These are phyloP conservation scores for Pogostemon cablin DNA, from an alignment of 257 asterid genomes.

Conservation along the genomic window DNA sequence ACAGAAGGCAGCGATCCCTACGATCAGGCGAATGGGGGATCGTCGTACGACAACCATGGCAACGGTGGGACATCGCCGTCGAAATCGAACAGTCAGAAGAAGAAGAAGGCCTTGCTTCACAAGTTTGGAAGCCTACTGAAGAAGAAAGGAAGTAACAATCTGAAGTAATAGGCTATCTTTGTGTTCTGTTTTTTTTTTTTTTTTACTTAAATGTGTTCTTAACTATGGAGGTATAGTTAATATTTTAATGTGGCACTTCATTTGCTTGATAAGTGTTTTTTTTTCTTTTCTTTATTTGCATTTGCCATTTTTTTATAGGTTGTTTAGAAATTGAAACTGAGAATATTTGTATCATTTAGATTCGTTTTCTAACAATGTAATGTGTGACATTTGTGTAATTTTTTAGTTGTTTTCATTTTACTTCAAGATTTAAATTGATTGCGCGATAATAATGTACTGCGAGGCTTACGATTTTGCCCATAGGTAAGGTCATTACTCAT, in stretches of 20 bases:
- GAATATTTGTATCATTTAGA: slow-evolving; percentile 40
- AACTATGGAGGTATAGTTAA: slow-evolving; percentile 41
- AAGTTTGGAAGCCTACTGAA: slow-evolving; percentile 76
- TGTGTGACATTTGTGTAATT: slow-evolving; percentile 26
- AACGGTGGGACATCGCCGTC: slow-evolving; percentile 46
- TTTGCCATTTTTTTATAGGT: slow-evolving; percentile 25
- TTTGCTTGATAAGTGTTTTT: slow-evolving; percentile 36
- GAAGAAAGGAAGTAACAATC: slow-evolving; percentile 64
- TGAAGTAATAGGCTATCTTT: slow-evolving; percentile 40
- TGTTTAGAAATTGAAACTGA: slow-evolving; percentile 16
- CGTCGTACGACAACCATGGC: slow-evolving; percentile 48
- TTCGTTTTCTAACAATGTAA: slow-evolving; percentile 27
- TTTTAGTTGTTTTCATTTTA: neutral
- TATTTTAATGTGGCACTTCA: slow-evolving; percentile 36
- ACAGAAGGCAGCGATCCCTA: slow-evolving; percentile 41
- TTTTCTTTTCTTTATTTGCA: slow-evolving; percentile 21
- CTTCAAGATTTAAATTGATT: too few species aligned
- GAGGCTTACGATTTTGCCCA: too few species aligned
- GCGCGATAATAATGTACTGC: too few species aligned
- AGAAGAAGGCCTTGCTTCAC: slow-evolving; percentile 74
- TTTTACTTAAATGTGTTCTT: neutral
- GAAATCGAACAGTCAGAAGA: slow-evolving; percentile 55
- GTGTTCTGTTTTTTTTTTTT: neutral
- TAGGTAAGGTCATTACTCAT: too few species aligned
- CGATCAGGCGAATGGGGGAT: slow-evolving; percentile 44